Conservation (phyloP, 192 early-diverging fungal genomes). For the Backusella sp. region DNA sequence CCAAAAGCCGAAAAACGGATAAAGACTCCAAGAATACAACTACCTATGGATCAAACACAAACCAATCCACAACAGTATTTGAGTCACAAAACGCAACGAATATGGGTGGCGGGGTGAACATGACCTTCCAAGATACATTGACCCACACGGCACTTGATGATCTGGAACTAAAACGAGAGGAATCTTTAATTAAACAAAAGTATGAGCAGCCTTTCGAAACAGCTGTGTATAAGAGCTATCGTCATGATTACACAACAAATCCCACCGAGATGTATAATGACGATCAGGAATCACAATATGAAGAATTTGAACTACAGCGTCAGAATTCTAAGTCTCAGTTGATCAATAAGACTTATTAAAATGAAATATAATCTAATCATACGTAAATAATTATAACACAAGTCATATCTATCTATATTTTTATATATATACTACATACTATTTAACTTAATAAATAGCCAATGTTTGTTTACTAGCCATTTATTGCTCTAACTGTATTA, state of each 20-base stretch:
- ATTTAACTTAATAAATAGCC: no score
- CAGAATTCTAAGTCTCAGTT: not conserved
- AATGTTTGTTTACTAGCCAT: no score
- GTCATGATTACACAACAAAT: not conserved
- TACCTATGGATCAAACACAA: not conserved
- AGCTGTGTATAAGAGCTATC: not conserved
- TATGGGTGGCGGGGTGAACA: not conserved
- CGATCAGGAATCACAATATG: not conserved
- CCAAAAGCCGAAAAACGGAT: not conserved
- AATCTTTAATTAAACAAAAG: not conserved
- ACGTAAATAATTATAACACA: not conserved
- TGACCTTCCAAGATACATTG: conserved; percentile 8
- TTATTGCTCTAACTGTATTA: no score
- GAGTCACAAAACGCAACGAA: not conserved
- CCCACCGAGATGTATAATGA: not conserved
- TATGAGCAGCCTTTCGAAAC: not conserved
- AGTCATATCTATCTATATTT: not conserved
- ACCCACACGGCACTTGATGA: conserved; percentile 9
- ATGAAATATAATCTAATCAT: not conserved
- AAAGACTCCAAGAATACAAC: not conserved
- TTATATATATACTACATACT: not conserved
- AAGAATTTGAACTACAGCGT: not conserved
- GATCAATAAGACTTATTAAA: not conserved
- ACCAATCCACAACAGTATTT: not conserved
- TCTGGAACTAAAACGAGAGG: not conserved